Conservation (phyloP, 768 basidiomycete species). For the Phanerochaete sordida region DNA sequence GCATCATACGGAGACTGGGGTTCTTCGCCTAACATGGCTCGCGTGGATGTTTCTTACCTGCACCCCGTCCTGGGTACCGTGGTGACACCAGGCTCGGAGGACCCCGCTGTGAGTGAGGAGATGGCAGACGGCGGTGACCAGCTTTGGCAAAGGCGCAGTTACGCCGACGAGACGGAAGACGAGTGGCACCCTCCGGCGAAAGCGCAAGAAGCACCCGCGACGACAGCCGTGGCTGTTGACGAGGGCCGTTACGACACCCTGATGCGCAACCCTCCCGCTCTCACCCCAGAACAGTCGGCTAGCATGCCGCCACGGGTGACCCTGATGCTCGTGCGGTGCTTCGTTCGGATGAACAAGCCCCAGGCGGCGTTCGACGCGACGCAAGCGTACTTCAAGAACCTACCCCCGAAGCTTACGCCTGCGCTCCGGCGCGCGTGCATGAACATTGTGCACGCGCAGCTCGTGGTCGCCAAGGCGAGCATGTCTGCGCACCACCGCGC, state of each 20-base stretch:
- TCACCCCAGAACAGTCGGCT: conserved; percentile 30
- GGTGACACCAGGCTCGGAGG: not conserved
- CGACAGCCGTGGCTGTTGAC: conserved; percentile 2
- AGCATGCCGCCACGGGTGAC: conserved; percentile 40
- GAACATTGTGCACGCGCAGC: conserved; percentile 53
- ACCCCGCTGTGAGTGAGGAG: not conserved
- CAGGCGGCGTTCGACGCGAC: conserved; percentile 28
- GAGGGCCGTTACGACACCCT: conserved; percentile 23
- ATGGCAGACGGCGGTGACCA: not conserved
- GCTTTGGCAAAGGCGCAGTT: not conserved
- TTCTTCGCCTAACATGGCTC: not conserved
- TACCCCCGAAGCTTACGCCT: conserved; percentile 41
- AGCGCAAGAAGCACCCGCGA: not conserved
- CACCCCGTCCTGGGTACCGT: not conserved
- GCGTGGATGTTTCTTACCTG: not conserved
- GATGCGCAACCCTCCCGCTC: conserved; percentile 38
- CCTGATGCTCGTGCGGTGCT: conserved; percentile 40
- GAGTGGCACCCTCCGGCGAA: not conserved
- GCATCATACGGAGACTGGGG: not conserved
- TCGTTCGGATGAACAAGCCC: conserved; percentile 33
- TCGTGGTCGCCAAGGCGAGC: conserved; percentile 27
- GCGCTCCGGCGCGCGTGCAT: conserved; percentile 33
- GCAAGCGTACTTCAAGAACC: conserved; percentile 42
- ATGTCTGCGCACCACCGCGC: conserved; percentile 41
- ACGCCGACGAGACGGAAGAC: not conserved